Base-by-base conservation (phyloP, 352 stramenopile species). In the Globisporangium paroecandrum region DNA sequence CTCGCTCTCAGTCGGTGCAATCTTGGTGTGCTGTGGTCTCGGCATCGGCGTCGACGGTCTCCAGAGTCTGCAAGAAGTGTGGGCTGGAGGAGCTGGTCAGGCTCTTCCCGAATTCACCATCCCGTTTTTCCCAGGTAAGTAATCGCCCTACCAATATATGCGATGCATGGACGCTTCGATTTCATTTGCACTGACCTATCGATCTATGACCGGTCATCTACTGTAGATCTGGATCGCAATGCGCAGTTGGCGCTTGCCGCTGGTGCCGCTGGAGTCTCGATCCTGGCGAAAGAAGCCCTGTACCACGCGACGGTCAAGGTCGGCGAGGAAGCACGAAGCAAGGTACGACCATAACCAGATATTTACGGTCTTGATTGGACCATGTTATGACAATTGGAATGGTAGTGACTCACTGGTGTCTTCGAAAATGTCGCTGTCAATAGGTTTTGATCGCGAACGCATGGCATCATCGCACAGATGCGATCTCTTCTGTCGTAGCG, bases 361-460 rank as follows among this genome's bases (percentile, higher is more conserved):
- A 9, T 27, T 41, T 27, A 7, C 15, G 36, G 24, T 56, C 12
- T 27, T 57, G 25, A 13, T 34, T 47, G 13, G 20, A 46, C 49
- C 8, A 18, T 46, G 38, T 20, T 46, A 20, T 20, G 38, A 20
- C 15, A 18, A 20, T 9, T 49, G 15, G 15, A 8, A 18, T 51
- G 12, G 13, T 38, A 53, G 3, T 8, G 53, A 24, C 25, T 58
- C 54, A 10, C 27, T 59, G 41, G 4, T 20, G 29, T 24, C 2
- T 24, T 10, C 34, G 54, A 12, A 22, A 25, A 4, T 58, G 57
- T 51, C 29, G 20, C 32, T 51, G 56, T 22, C 9, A 49, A 2
- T 32, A 93, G 73, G 93, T 99, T 22, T 78, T 99, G 47, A 98
- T 99, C 68, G 97, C 97, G 18, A 99, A 99, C 83, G 97, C 97